phyloP scores from a whole-genome alignment of 2,329 filamentous ascomycete genomes.

The Hypoxylon sp. region DNA sequence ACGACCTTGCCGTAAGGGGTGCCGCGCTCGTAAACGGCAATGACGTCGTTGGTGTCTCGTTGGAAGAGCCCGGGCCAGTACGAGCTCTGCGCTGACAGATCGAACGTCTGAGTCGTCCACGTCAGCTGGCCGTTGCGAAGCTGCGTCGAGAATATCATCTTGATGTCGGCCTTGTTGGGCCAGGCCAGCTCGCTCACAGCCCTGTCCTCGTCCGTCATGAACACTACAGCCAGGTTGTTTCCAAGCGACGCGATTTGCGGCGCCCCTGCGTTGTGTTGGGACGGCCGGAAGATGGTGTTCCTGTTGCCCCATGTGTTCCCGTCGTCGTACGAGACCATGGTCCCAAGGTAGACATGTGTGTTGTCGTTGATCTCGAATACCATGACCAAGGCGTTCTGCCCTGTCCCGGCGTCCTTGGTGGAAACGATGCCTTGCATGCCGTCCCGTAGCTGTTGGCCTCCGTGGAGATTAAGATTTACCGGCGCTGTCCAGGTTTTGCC shows the following conservation, averaged over 20 bases:
- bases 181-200: constrained; percentile 24
- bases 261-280: constrained; percentile 52
- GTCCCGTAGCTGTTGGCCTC: constrained; percentile 50
- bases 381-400: constrained; percentile 54
- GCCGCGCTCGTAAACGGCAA: constrained; percentile 38
- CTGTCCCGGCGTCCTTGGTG: constrained; percentile 48
- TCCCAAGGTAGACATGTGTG: constrained; percentile 52
- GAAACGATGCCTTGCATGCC: constrained; percentile 55
- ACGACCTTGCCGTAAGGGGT: constrained; percentile 30
- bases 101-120: constrained; percentile 36
- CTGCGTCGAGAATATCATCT: constrained; percentile 42
- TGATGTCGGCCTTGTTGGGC: constrained; percentile 57
- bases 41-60: constrained; percentile 17
- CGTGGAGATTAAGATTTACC: constrained; percentile 50
- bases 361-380: constrained; percentile 55
- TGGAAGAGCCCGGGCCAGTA: constrained; percentile 39
- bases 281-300: constrained; percentile 52
- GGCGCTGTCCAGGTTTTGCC: constrained; percentile 55
- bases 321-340: constrained; percentile 55
- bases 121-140: constrained; percentile 33
- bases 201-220: constrained; percentile 56
- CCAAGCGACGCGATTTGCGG: constrained; percentile 54
- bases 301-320: constrained; percentile 52
- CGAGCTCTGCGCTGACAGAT: constrained; percentile 27
- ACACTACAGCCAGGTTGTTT: constrained; percentile 52